Conservation (phyloP, 2,329 filamentous ascomycete genomes). For the Diaporthe nobilis region DNA sequence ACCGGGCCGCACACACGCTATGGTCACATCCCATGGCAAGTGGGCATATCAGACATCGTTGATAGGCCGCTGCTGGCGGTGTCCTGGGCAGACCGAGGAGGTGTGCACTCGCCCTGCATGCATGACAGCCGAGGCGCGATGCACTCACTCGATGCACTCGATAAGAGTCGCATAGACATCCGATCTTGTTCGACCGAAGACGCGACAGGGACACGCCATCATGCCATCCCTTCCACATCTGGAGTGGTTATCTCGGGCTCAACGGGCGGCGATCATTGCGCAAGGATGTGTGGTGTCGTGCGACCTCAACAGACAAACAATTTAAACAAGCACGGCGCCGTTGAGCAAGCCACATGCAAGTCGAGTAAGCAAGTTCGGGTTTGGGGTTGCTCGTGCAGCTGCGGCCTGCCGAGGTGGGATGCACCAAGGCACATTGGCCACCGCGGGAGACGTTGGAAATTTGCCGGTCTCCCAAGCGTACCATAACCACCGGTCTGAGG, state of each 20-base stretch:
- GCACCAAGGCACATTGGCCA: slow-evolving; percentile 1
- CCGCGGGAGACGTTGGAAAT: slow-evolving; percentile 21
- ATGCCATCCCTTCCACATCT: neutral
- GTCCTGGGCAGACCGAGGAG: neutral
- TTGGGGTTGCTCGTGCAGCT: slow-evolving; percentile 5
- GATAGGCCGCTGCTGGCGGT: slow-evolving; percentile 15
- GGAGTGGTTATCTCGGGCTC: slow-evolving; percentile 22
- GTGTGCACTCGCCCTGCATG: slow-evolving; percentile 17
- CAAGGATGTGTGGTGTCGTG: slow-evolving; percentile 5
- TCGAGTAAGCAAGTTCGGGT: neutral
- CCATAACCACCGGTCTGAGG: neutral
- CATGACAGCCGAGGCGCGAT: slow-evolving; percentile 20
- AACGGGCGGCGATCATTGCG: slow-evolving; percentile 17
- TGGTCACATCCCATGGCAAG: slow-evolving; percentile 21
- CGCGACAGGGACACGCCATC: neutral
- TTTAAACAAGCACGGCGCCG: slow-evolving; percentile 16
- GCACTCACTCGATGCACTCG: neutral
- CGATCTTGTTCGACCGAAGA: slow-evolving; percentile 23
- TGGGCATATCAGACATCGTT: slow-evolving; percentile 14
- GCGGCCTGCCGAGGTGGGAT: neutral
- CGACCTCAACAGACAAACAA: slow-evolving; percentile 23
- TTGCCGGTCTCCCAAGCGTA: neutral
- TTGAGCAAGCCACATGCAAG: slow-evolving; percentile 18
- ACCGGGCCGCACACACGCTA: slow-evolving; percentile 11
- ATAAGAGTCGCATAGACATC: slow-evolving; percentile 8